Evolutionary conservation across 345 rosid genomes (phyloP), one percentile per base, ranked within the genome.

Genomic region (Kernera saxatilis): DNA sequence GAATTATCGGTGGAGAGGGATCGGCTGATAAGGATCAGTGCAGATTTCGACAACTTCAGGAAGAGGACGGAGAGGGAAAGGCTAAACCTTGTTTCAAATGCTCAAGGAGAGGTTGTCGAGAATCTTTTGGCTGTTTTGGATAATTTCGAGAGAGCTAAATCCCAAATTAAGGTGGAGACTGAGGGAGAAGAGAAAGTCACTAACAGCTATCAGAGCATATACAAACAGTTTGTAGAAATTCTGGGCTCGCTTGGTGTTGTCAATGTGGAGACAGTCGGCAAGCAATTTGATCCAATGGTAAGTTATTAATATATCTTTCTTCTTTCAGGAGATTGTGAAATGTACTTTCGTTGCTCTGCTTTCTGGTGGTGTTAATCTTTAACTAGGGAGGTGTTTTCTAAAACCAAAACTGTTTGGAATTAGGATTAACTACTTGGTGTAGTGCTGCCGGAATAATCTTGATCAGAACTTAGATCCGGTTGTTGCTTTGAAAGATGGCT

Each of bases 21-120:
- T 36, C 86, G 97, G 60, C 39, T 86, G 73, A 80, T 94, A 71
- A 83, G 97, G 82, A 86, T 94, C 27, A 83, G 96, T 78, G 96
- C 96, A 1, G 97, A 94, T 81, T 94, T 94, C 33, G 99, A 91
- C 74, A 94, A 94, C 82, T 94, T 94, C 73, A 86, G 99, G 58
- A 94, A 87, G 86, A 91, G 96, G 68, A 91, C 93, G 2, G 95
- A 94, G 57, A 84, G 84, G 71, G 99, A 94, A 33, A 89, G 97
- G 61, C 86, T 88, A 62, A 85, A 91, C 21, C 52, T 91, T 75
- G 90, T 91, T 44, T 53, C 89, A 51, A 91, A 89, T 85, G 90
- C 97, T 72, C 93, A 89, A 79, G 99, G 99, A 54, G 97, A 89
- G 74, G 88, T 94, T 39, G 85, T 89, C 22, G 99, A 94, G 85